Evolutionary conservation across 140 eudicot species (phyloP).

Genomic region (Oenanthe javanica): DNA sequence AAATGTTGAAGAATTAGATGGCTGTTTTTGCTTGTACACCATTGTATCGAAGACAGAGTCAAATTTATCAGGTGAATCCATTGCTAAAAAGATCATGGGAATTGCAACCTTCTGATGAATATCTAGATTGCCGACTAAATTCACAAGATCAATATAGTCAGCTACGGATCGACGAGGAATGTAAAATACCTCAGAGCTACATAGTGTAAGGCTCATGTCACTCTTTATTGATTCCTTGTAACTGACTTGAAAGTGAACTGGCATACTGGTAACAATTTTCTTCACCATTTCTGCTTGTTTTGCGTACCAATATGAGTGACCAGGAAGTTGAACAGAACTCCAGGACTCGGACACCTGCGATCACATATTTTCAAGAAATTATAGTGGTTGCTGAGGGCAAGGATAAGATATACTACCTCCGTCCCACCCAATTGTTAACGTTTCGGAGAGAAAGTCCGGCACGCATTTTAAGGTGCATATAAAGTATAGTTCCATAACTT

Average conservation of each 20-base stretch:
- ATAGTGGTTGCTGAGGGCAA: neutral
- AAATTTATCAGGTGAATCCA: constrained; percentile 74
- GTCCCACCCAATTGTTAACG: too few relatives aligned
- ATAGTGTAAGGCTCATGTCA: constrained; percentile 42
- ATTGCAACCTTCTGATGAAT: constrained; percentile 91
- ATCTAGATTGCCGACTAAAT: constrained; percentile 67
- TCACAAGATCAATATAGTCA: constrained; percentile 78
- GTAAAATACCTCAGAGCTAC: constrained; percentile 88
- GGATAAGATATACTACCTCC: too few relatives aligned
- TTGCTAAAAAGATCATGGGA: constrained; percentile 76
- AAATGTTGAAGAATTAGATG: constrained; percentile 46
- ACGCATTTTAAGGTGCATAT: too few relatives aligned
- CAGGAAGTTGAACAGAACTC: constrained; percentile 46
- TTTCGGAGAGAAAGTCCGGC: too few relatives aligned
- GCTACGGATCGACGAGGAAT: constrained; percentile 62
- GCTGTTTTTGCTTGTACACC: constrained; percentile 57
- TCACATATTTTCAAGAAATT: constrained; percentile 5
- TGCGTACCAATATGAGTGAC: constrained; percentile 60
- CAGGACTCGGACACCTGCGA: constrained; percentile 79
- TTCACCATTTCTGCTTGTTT: constrained; percentile 87
- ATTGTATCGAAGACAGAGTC: constrained; percentile 65
- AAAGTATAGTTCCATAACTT: too few relatives aligned
- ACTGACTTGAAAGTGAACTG: constrained; percentile 87
- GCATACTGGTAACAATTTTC: constrained; percentile 80
- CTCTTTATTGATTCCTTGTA: constrained; percentile 55